Base-by-base conservation (phyloP, 2,329 filamentous ascomycete genomes). In the Fusarium paranaense region DNA sequence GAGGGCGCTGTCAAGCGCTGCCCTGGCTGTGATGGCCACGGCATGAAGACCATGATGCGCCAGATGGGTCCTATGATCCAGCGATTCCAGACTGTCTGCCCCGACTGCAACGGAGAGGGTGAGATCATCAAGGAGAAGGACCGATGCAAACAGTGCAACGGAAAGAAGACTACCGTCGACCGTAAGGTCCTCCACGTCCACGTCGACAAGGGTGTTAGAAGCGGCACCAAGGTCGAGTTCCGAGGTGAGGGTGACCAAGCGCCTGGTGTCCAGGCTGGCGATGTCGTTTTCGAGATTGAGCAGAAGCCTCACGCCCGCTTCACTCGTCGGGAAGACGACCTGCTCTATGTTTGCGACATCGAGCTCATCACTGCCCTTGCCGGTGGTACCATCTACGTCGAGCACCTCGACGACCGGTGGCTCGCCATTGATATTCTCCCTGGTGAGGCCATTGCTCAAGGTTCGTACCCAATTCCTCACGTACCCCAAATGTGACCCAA, bases 51-150 rank as follows among this genome's bases (percentile, higher is more conserved):
- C 45, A 98, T 99, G 96, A 98, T 99, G 97, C 94, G 97, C 82
- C 97, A 99, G 86, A 98, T 99, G 95, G 97, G 97, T 61, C 97
- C 97, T 69, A 99, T 99, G 97, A 98, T 99, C 79, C 97, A 99
- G 87, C 94, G 97, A 67, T 99, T 99, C 91, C 97, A 99, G 89
- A 98, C 96, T 33, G 95, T 98, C 79, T 99, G 97, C 90, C 94
- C 95, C 32, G 97, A 99, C 86, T 99, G 97, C 84, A 96, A 97
- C 79, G 97, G 97, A 73, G 97, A 99, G 85, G 96, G 97, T 70
- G 97, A 99, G 87, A 95, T 93, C 76, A 96, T 99, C 84, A 95
- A 94, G 82, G 96, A 98, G 77, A 97, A 97, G 88, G 97, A 99
- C 84, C 93, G 95, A 80, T 99, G 97, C 93, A 98, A 98, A 91